Conservation (phyloP, 176 grass and related monocot species). For the Canna indica region DNA sequence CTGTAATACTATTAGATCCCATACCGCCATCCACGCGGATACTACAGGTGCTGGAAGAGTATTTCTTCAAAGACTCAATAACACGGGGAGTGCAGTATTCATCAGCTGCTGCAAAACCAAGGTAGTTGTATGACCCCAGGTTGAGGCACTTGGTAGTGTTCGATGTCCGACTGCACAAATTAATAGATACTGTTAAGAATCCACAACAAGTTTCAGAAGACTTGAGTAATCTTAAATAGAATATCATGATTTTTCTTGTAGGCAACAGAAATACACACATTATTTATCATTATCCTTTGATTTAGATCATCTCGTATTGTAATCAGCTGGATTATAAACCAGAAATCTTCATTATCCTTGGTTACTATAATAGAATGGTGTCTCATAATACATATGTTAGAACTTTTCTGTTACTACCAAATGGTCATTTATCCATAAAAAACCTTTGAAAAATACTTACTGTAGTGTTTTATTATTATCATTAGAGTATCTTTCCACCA, state of each 20-base stretch:
- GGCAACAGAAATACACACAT: background rate
- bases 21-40: conserved; percentile 58
- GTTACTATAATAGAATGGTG: background rate
- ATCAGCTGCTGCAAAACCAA: conserved; percentile 85
- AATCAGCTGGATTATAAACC: background rate
- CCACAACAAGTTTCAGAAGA: background rate
- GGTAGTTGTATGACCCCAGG: conserved; percentile 83
- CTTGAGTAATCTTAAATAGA: background rate
- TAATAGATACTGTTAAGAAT: background rate
- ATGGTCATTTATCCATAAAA: background rate
- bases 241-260: background rate
- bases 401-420: background rate
- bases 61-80: conserved; percentile 66
- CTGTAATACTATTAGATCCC: background rate
- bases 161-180: conserved; percentile 33
- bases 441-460: conserved; percentile 24
- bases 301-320: background rate
- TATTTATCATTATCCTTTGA: background rate
- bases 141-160: conserved; percentile 69
- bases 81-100: conserved; percentile 81
- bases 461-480: conserved; percentile 68
- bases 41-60: conserved; percentile 72
- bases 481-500: conserved; percentile 62
- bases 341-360: background rate
- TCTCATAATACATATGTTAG: background rate